A percentile compares a stretch with the other conserved stretches of the same genome.
Conservation (phyloP, 208 protist species). For the Plasmodiophora brassicae region DNA sequence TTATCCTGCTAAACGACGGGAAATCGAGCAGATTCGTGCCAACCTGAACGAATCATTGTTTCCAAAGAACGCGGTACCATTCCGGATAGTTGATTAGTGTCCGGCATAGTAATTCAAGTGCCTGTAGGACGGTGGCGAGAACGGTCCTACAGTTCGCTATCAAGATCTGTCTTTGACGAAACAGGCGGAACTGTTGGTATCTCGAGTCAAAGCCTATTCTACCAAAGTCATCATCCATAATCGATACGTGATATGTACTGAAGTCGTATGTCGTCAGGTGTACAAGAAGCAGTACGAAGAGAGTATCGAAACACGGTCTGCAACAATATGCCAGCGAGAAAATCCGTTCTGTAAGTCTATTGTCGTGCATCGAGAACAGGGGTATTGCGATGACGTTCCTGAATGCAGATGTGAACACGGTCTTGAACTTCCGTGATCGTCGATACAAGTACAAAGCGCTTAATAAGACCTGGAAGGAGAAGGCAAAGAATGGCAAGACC, state of each 20-base stretch:
- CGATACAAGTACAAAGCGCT: conserved; percentile 97
- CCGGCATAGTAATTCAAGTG: no score
- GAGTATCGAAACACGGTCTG: conserved; percentile 48
- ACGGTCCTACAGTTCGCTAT: not conserved
- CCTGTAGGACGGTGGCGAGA: no score
- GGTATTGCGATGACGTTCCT: not conserved
- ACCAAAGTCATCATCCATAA: not conserved
- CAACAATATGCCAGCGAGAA: conserved; percentile 98
- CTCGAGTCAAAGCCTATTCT: conserved; percentile 90
- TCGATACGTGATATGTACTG: not conserved
- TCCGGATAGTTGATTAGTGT: no score
- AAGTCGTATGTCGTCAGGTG: conserved; percentile 59
- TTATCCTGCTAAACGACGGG: not conserved
- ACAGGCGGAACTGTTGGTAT: conserved; percentile 77
- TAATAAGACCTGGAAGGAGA: conserved; percentile 88
- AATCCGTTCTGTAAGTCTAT: conserved; percentile 97
- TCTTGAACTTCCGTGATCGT: conserved; percentile 95
- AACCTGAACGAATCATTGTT: conserved; percentile 33
- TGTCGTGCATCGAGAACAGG: not conserved
- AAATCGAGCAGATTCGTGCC: not conserved
- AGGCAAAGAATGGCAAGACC: conserved; percentile 59
- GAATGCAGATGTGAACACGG: conserved; percentile 76
- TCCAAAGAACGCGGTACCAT: no score
- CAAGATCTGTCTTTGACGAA: not conserved
- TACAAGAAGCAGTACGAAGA: conserved; percentile 93